Evolutionary conservation across 352 stramenopile species (phyloP), one percentile per base, ranked within the genome.

Genomic region (Pythium monospermum): DNA sequence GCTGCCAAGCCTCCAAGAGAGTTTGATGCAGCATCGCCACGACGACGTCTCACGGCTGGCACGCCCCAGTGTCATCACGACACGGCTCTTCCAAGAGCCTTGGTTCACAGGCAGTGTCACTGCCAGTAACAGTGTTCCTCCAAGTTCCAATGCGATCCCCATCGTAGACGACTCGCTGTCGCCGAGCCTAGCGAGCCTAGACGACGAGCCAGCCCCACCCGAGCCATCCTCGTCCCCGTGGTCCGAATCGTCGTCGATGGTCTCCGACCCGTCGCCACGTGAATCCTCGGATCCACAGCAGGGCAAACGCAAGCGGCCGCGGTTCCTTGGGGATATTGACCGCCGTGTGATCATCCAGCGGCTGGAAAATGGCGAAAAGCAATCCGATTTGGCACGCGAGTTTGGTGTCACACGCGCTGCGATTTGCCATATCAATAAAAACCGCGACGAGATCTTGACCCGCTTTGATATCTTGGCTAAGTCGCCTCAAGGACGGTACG

Each of bases 351-450:
- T 88, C 52, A 89, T 89, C 22, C 66, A 73, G 33, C 75, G 77
- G 3, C 81, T 89, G 44, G 69, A 82, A 26, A 73, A 71, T 13
- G 77, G 77, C 26, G 77, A 89, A 58, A 82, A 80, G 49, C 77
- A 89, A 42, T 71, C 71, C 16, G 56, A 67, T 0, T 49, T 89
- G 21, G 77, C 77, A 12, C 59, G 73, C 1, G 77, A 88, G 30
- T 86, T 83, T 38, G 74, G 77, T n/a, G 75, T 88, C 22, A 87
- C 77, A 19, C 56, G 77, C 6, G 75, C 77, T 0, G 77, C 77
- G 16, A 81, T 88, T 46, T 88, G 77, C 50, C 75, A 86, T 55
- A 89, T 89, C 50, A 89, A 89, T 47, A 89, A 89, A 57, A 86
- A 89, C 44, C 69, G 69, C 31, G 72, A 69, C 7, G 75, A 84